Evolutionary conservation across 2,329 filamentous ascomycete species (phyloP).

Genomic region (Xylaria digitata): DNA sequence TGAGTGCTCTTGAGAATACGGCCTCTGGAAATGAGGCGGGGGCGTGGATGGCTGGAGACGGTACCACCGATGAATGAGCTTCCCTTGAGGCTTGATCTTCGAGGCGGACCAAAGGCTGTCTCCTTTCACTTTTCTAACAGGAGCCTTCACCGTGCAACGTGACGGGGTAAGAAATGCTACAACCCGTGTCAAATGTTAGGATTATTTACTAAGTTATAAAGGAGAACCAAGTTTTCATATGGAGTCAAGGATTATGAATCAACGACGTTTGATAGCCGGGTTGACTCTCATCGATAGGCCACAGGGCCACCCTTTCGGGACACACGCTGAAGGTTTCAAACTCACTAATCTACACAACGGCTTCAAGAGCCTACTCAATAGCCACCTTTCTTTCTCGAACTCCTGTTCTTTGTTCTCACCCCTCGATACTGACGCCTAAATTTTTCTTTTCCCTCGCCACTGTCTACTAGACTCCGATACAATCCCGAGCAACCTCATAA

Average conservation of each 20-base stretch:
- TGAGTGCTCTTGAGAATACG: not conserved
- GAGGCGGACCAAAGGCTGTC: too few species aligned
- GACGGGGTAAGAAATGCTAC: not conserved
- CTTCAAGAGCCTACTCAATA: not conserved
- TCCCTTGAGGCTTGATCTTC: too few species aligned
- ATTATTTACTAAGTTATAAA: not conserved
- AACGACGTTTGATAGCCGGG: not conserved
- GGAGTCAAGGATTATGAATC: not conserved
- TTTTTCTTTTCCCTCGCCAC: not conserved
- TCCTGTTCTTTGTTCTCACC: not conserved
- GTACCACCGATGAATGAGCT: too few species aligned
- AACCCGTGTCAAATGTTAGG: not conserved
- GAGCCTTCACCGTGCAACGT: not conserved
- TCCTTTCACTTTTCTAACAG: too few species aligned
- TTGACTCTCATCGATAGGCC: not conserved
- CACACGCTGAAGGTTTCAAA: not conserved
- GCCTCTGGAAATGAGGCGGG: not conserved
- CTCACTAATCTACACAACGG: not conserved
- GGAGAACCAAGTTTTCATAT: not conserved
- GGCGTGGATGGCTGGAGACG: too few species aligned
- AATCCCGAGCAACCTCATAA: not conserved
- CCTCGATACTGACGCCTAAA: not conserved
- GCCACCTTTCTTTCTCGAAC: not conserved
- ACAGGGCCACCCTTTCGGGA: not conserved
- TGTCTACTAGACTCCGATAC: not conserved